Evolutionary conservation across 768 basidiomycete genomes (phyloP).

Genomic region (Boletus rubropictus): DNA sequence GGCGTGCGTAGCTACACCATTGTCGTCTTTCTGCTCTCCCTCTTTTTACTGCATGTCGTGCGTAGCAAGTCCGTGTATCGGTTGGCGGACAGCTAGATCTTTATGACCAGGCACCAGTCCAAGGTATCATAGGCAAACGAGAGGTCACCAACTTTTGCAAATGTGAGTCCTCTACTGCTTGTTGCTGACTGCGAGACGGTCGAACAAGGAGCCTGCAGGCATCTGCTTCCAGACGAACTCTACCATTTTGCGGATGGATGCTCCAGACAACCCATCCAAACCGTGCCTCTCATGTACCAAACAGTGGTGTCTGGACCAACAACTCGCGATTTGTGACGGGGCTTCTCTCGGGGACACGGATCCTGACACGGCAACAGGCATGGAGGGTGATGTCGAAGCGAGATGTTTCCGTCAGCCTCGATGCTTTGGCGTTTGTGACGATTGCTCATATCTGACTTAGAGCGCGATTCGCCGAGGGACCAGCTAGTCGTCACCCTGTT

Average conservation of each 20-base stretch:
- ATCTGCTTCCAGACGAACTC: conserved; percentile 89
- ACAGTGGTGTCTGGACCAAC: conserved; percentile 93
- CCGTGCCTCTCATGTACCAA: conserved; percentile 92
- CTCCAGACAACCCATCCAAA: conserved; percentile 79
- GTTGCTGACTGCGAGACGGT: not conserved
- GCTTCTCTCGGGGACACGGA: conserved; percentile 82
- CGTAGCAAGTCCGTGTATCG: conserved; percentile 14
- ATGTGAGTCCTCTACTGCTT: conserved; percentile 43
- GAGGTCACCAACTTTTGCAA: conserved; percentile 90
- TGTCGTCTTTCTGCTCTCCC: conserved; percentile 13
- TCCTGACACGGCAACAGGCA: conserved; percentile 89
- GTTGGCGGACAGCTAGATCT: conserved; percentile 8
- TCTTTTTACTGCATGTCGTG: conserved; percentile 22
- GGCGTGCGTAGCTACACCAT: conserved; percentile 9
- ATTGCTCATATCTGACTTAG: conserved; percentile 38
- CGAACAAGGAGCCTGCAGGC: conserved; percentile 42
- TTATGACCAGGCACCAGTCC: conserved; percentile 33
- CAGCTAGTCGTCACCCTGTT: conserved; percentile 91
- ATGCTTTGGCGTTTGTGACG: conserved; percentile 29
- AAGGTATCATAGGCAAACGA: conserved; percentile 62
- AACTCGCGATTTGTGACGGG: conserved; percentile 75
- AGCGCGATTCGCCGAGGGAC: conserved; percentile 93
- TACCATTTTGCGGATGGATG: conserved; percentile 73
- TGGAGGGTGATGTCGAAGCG: conserved; percentile 93
- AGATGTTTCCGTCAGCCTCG: conserved; percentile 84